Evolutionary conservation across 2,329 filamentous ascomycete species (phyloP).

Genomic region (Zalaria sp.): DNA sequence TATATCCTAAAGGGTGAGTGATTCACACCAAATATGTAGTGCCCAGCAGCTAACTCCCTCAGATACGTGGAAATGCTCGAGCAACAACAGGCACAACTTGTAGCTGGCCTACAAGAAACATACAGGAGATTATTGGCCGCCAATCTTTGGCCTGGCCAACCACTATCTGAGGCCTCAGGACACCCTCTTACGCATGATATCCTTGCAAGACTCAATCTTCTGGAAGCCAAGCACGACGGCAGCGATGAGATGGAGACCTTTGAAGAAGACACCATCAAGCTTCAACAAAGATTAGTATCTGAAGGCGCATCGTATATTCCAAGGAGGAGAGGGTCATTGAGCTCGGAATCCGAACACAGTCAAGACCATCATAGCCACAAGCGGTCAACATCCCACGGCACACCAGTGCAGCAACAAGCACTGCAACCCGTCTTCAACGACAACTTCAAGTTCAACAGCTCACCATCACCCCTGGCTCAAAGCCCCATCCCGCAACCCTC

Average conservation of each 20-base stretch:
- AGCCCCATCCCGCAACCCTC: constrained; percentile 11
- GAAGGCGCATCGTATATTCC: constrained; percentile 35
- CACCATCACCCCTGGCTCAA: constrained; percentile 12
- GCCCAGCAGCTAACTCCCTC: constrained; percentile 4
- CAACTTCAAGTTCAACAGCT: constrained; percentile 14
- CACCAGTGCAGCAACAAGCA: constrained; percentile 15
- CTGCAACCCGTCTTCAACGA: constrained; percentile 17
- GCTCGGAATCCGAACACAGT: constrained; percentile 43
- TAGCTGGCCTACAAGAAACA: constrained; percentile 45
- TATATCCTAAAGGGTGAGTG: constrained; percentile 50
- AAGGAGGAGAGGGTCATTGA: constrained; percentile 39
- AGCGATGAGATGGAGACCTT: constrained; percentile 33
- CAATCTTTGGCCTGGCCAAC: constrained; percentile 41
- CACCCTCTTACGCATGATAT: constrained; percentile 51
- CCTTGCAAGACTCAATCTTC: constrained; percentile 41
- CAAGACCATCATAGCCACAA: constrained; percentile 14
- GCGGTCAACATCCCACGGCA: constrained; percentile 17
- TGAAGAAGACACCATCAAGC: constrained; percentile 41
- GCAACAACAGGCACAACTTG: constrained; percentile 49
- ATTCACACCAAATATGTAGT: background rate
- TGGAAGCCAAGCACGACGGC: constrained; percentile 38
- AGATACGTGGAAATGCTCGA: constrained; percentile 55
- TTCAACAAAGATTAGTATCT: constrained; percentile 42
- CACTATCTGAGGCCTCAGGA: constrained; percentile 38
- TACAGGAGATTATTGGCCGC: constrained; percentile 39